Evolutionary conservation across 495 filamentous ascomycete species (phyloP), one percentile per base, ranked within the genome.

Genomic region (Xylaria acuta): DNA sequence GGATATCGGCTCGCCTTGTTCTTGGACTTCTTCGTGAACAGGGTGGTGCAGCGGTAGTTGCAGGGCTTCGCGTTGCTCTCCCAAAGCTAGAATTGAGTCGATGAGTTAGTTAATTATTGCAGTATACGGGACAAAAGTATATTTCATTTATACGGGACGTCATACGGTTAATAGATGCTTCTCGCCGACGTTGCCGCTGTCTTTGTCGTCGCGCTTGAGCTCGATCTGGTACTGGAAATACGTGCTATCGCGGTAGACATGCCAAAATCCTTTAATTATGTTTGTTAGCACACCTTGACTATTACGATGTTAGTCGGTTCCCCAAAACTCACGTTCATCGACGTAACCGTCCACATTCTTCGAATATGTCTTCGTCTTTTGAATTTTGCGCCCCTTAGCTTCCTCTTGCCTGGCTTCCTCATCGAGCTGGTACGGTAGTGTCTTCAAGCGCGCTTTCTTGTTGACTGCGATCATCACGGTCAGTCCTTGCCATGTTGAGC

Each of bases 341-440:
- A 70, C 58, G 18, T 51, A 70, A 30, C 54, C 20, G 0, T 84
- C 79, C 54, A 84, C 75, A 73, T 87, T 81, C 64, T 85, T 83
- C 22, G 88, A 73, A 72, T 85, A 81, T 47, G 84, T 86, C 76
- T 84, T 80, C 72, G 82, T 87, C 54, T 84, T 86, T 70, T 89
- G 84, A 30, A 49, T 9, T 38, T 41, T 20, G 30, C 34, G 51
- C 43, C 70, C 63, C 45, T 74, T 58, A 1, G 65, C 72, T 58
- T 78, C 47, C 51, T 64, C 71, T 60, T 71, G 65, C 40, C 76
- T 64, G 30, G 56, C 60, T 1, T 67, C 49, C n/a, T 72, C 58
- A 11, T 60, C 34, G 34, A 80, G 72, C 1, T 72, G 77, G 71
- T 73, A 83, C 7, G 58, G 51, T 1, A 54, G 47, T 69, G 79